Base-by-base conservation (phyloP, 202 grass and related monocot genomes). In the Zizania palustris region DNA sequence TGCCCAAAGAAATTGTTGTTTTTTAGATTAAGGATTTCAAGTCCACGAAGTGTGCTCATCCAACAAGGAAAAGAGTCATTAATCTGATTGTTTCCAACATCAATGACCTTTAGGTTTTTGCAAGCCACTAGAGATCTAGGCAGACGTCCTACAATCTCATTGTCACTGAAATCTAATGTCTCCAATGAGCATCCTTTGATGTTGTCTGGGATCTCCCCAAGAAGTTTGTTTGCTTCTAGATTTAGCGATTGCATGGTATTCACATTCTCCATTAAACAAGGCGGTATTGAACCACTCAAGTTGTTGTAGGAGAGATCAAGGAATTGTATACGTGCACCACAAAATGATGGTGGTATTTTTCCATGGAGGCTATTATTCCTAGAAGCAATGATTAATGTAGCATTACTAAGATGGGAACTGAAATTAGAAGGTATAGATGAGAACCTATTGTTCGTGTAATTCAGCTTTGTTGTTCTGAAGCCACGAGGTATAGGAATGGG, bases 271-370 rank as follows among this genome's bases (percentile, higher is more conserved):
- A 82, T 36, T 12, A 92, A 62, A 59, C 90, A 92, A 39, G 71
- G 21, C n/a, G 76, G 72, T 0, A 89, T 58, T 28, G 46, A 4
- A 11, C 83, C 80, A 40, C 5, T 81, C 11, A 86, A 84, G 36
- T 28, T 78, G 64, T 92, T 89, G 40, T 85, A 11, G 8, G 89
- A 91, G 22, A 92, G 72, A 82, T 92, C 86, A 15, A 92, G 80
- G 3, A 89, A 8, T 71, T 87, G 65, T 37, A 79, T 20, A 67
- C 51, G 76, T 18, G 64, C 72, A 48, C 61, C 54, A 74, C 87
- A 87, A 73, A 89, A 76, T 7, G 81, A 87, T 59, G 4, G 8
- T 51, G 82, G 70, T 1, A 92, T 88, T 36, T 19, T 19, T 6
- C 85, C 85, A 3, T 42, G 73, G 12, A 92, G 42, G 0, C 4